A percentile compares a stretch with the other conserved stretches of the same genome.
Evolutionary conservation across 768 basidiomycete species (phyloP).

Genomic region (Boletus tomentosulus): DNA sequence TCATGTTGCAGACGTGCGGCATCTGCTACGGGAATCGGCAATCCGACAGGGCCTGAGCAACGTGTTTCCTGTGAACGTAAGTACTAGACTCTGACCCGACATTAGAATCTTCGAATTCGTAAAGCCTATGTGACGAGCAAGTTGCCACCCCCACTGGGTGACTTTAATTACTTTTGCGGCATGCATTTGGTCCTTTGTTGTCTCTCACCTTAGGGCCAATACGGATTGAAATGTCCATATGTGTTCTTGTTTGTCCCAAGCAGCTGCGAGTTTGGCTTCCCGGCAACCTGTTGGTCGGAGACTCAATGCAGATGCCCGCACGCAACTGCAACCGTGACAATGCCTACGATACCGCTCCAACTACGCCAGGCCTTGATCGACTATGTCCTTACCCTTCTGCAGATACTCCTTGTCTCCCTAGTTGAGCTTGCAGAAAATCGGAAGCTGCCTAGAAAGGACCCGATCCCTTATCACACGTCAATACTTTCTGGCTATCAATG

Average conservation of each 20-base stretch:
- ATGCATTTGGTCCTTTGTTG: too few relatives aligned
- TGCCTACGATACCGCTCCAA: not conserved
- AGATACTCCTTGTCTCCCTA: not conserved
- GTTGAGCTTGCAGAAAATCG: not conserved
- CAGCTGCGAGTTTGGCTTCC: not conserved
- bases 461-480: not conserved
- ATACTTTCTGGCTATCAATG: not conserved
- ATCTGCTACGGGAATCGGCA: constrained; percentile 37
- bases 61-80: constrained; percentile 17
- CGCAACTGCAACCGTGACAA: too few relatives aligned
- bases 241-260: not conserved
- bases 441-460: not conserved
- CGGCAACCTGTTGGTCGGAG: not conserved
- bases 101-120: not conserved
- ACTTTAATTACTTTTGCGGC: too few relatives aligned
- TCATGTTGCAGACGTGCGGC: constrained; percentile 36
- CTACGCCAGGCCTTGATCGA: not conserved
- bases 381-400: too few relatives aligned
- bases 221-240: not conserved
- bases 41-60: constrained; percentile 32
- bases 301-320: not conserved
- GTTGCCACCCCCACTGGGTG: too few relatives aligned
- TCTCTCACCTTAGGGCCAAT: not conserved
- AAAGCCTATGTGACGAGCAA: too few relatives aligned
- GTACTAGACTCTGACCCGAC: not conserved